Evolutionary conservation across 1,139 yeast genomes (phyloP).

Genomic region (Nakaseomyces kungkrabaensis): DNA sequence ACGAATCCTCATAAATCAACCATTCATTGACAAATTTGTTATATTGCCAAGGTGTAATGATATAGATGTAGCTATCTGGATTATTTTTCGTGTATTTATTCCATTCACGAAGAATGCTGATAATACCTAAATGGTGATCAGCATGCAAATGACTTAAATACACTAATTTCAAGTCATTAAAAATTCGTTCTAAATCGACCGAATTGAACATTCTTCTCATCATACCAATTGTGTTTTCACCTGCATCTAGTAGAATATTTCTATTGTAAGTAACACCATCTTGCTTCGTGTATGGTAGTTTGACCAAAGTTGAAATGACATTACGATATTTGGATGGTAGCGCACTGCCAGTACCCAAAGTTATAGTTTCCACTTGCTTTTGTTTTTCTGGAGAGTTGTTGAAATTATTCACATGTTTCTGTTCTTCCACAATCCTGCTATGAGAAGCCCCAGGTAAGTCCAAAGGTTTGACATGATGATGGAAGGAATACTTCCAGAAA

Average conservation of each 20-base stretch:
- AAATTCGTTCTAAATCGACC: conserved; percentile 30
- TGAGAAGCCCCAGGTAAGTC: conserved; percentile 11
- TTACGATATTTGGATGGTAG: conserved; percentile 78
- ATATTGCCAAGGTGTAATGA: conserved; percentile 73
- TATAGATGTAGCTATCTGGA: conserved; percentile 34
- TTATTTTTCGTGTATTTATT: conserved; percentile 31
- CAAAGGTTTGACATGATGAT: conserved; percentile 34
- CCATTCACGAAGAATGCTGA: conserved; percentile 67
- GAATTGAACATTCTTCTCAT: conserved; percentile 54
- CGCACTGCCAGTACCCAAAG: conserved; percentile 93
- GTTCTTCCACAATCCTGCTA: conserved; percentile 12
- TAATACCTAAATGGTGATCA: conserved; percentile 86
- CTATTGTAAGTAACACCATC: conserved; percentile 32
- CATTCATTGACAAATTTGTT: conserved; percentile 62
- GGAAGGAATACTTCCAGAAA: conserved; percentile 38
- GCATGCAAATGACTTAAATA: conserved; percentile 91
- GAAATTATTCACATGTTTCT: conserved; percentile 18
- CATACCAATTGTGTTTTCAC: conserved; percentile 82
- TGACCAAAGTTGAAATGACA: conserved; percentile 66
- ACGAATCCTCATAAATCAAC: conserved; percentile 43
- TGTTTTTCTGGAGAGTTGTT: conserved; percentile 14
- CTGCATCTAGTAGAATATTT: conserved; percentile 69
- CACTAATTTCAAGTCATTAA: conserved; percentile 51
- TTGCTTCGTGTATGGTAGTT: conserved; percentile 43
- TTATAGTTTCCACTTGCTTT: conserved; percentile 58